Base-by-base conservation (phyloP, 345 rosid genomes). In the Populus alba region DNA sequence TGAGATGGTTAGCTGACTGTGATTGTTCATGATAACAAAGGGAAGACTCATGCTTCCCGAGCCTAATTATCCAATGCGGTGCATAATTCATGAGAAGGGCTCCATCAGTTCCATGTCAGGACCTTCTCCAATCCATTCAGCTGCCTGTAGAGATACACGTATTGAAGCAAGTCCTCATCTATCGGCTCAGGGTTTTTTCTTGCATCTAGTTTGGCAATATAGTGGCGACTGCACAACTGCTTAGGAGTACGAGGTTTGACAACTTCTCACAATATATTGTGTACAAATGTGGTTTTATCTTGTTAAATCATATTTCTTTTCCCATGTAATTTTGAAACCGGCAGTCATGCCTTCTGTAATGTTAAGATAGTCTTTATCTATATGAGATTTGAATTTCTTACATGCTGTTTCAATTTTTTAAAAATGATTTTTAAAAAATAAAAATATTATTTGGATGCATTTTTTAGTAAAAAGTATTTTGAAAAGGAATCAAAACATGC, bases 1-100 rank as follows among this genome's bases (percentile, higher is more conserved):
- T 35, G 97, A 91, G 83, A 96, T 96, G 99, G 81, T 62, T 41
- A 89, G 88, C 78, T 92, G 87, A 92, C 22, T 53, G 27, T 57
- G 31, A 25, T 74, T 25, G 7, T 17, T 67, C 7, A 27, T 38
- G 55, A 20, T 18, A 39, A 37, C 29, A 31, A 23, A 31, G 35
- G 43, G 47, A 63, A 16, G 10, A 2, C 7, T 45, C 57, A 3
- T 16, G 31, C n/a, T 20, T 68, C 45, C 33, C 45, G 8, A 27
- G 39, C 43, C n/a, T 38, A 41, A 23, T 10, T 59, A 33, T 51
- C 55, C 51, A 12, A 10, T 39, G n/a, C 41, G 59, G 12, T 57
- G 49, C 51, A 29, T 25, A 27, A 39, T 29, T 27, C 20, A 29
- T 45, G 29, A 29, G 35, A 38, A 70, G 62, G 61, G 29, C 33